These are phyloP conservation scores for Aspergillus sp. DNA, from an alignment of 2,329 filamentous ascomycete genomes.

Conservation along the genomic window DNA sequence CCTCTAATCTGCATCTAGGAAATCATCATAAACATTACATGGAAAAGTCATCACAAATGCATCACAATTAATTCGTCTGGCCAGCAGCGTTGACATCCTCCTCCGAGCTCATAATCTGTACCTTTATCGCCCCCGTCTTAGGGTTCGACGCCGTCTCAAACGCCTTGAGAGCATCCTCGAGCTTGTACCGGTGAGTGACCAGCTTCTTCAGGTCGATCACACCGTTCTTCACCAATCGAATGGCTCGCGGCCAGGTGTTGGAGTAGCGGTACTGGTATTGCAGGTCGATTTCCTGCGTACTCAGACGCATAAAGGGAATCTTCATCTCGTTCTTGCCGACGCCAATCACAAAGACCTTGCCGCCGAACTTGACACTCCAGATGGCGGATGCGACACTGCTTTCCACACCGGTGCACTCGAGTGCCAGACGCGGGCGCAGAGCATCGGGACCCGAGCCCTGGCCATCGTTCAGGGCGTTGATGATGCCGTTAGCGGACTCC, in stretches of 20 bases:
- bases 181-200: slow-evolving; percentile 79
- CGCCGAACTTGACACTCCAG: slow-evolving; percentile 88
- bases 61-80: slow-evolving; percentile 17
- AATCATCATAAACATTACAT: slow-evolving; percentile 13
- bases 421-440: slow-evolving; percentile 71
- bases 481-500: slow-evolving; percentile 64
- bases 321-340: slow-evolving; percentile 94
- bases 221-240: slow-evolving; percentile 78
- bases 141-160: slow-evolving; percentile 86
- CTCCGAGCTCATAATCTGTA: slow-evolving; percentile 65
- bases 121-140: slow-evolving; percentile 94
- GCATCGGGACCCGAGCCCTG: slow-evolving; percentile 41
- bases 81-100: slow-evolving; percentile 33
- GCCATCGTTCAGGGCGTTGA: slow-evolving; percentile 59
- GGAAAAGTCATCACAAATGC: slow-evolving; percentile 10
- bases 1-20: not conserved
- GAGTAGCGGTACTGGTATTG: slow-evolving; percentile 96
- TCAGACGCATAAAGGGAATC: slow-evolving; percentile 91
- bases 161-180: slow-evolving; percentile 84
- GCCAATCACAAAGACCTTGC: slow-evolving; percentile 94
- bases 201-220: slow-evolving; percentile 76
- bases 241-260: slow-evolving; percentile 94
- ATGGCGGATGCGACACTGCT: slow-evolving; percentile 81
- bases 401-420: slow-evolving; percentile 96
- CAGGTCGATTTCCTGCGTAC: slow-evolving; percentile 85